Evolutionary conservation across 73 alveolate species (phyloP), one percentile per base, ranked within the genome.

Genomic region (Paramecium bursaria): DNA sequence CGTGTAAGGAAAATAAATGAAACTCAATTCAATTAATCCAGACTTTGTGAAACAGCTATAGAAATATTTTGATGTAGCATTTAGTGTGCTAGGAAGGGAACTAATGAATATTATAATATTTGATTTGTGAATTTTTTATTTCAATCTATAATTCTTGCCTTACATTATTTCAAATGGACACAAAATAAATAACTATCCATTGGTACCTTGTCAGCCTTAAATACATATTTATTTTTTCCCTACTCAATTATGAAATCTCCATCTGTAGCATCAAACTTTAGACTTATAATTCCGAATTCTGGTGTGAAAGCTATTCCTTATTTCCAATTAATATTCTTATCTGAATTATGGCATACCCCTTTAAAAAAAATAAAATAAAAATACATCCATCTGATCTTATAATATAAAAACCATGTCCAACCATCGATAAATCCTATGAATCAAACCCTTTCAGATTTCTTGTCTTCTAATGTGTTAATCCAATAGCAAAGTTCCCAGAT

Each of bases 291-390:
- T n/a, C 50, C 82, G 26, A 29, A 47, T 67, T 67, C 82, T 39
- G 82, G 82, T 21, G 60, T 67, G 21, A 67, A 67, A 1, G 61
- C 4, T 14, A 31, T 19, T 42, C 53, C 82, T 42, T 67, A 67
- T 67, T 67, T 31, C 82, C 82, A 67, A 67, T 67, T 67, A 0
- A 67, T 67, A n/a, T 67, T 67, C 44, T 67, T 67, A 19, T 67
- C 82, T n/a, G 82, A 31, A 67, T 67, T 67, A 21, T 67, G 82
- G 5, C 82, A 67, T 1, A 57, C 44, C 82, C 82, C 82, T 67
- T 39, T 15, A 0, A 35, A 31, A n/a, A 15, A 14, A 22, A 39
- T 39, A 7, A 10, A 4, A 67, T 39, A n/a, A n/a, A n/a, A 67
- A 35, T 67, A 67, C 82, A 67, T 67, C 82, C 82, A 42, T 67